Evolutionary conservation across 2,329 filamentous ascomycete genomes (phyloP).

Genomic region (Emergomyces orientalis): DNA sequence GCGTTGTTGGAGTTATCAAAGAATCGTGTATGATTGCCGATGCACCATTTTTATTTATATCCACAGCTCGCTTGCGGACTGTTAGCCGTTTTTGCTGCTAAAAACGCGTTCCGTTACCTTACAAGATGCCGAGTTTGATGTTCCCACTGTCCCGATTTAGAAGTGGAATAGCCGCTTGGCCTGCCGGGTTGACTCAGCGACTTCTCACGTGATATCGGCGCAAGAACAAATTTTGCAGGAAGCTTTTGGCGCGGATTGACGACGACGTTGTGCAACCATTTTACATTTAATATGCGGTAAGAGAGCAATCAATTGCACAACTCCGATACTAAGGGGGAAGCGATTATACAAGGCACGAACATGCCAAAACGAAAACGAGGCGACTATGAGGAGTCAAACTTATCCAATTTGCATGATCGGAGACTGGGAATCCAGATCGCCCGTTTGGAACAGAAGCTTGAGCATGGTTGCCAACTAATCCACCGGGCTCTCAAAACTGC

Average conservation of each 20-base stretch:
- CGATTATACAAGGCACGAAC: slow-evolving; percentile 1
- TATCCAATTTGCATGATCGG: slow-evolving; percentile 18
- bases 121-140: slow-evolving; percentile 5
- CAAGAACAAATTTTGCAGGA: not conserved
- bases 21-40: not conserved
- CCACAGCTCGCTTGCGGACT: not conserved
- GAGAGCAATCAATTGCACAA: not conserved
- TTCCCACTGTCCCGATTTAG: slow-evolving; percentile 5
- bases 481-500: slow-evolving; percentile 48
- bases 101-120: not conserved
- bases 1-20: not conserved
- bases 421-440: slow-evolving; percentile 27
- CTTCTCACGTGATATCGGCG: not conserved
- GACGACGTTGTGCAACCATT: not conserved
- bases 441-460: slow-evolving; percentile 40
- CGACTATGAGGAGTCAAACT: slow-evolving; percentile 22
- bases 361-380: slow-evolving; percentile 37
- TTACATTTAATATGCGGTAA: not conserved
- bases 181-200: not conserved
- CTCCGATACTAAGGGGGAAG: not conserved
- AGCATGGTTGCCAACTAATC: slow-evolving; percentile 43
- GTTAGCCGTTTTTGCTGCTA: slow-evolving; percentile 4
- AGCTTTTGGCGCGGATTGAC: too few species aligned
- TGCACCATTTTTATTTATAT: slow-evolving; percentile 6
- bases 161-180: not conserved